Evolutionary conservation across 148 eudicot species (phyloP), one percentile per base, ranked within the genome.

Genomic region (Silene conica): DNA sequence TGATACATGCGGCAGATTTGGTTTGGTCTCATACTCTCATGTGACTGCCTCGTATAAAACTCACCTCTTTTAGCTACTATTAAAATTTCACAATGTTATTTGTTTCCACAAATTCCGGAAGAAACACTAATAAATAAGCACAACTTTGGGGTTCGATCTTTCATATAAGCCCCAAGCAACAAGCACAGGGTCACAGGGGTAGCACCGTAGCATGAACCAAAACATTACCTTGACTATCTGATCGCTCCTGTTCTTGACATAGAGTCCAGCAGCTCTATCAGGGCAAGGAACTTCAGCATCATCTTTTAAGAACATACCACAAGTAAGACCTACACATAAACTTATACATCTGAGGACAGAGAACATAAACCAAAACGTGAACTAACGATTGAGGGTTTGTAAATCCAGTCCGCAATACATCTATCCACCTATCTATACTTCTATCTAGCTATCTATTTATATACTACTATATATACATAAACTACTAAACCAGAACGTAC

Each of bases 251-350:
- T 91, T 88, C 87, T 82, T 94, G 22, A 94, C 87, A 77, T 94
- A 89, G 65, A 94, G 97, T 69, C 98, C 98, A 63, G 97, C 97
- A 74, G 89, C 85, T 83, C 67, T 82, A 84, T 92, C 97, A 80
- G 91, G 92, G 78, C 97, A 89, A 85, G 88, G 79, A 75, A 89
- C 81, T 85, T 91, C 86, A 77, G 76, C 69, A 67, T 80, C 88
- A 78, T 92, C 89, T 80, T 86, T 88, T 70, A 79, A 76, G 85
- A 86, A 89, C 89, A 91, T 82, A 74, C 82, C 96, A 83, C 90
- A 88, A 28, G 97, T 91, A 77, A 94, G 98, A 79, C 98, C 98
- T 94, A 74, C 89, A 90, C 65, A 73, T 72, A 68, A 82, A 73
- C 76, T 67, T 59, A 76, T 71, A 23, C 68, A 80, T 19, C 67